phyloP scores from a whole-genome alignment of 2,329 filamentous ascomycete species.

The Dryadomyces sulphureus region DNA sequence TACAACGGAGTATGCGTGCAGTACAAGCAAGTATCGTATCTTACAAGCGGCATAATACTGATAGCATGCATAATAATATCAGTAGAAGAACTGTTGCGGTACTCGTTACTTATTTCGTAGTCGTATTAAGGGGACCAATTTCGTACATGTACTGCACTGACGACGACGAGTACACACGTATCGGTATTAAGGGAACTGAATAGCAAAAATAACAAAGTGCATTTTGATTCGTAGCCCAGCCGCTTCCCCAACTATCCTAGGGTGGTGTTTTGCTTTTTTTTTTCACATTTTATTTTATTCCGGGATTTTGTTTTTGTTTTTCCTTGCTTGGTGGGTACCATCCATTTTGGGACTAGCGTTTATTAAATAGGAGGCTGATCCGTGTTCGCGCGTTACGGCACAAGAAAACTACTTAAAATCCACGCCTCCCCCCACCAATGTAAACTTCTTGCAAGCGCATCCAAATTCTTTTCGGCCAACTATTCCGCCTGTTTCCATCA shows the following conservation, averaged over 20 bases:
- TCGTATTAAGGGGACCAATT: too few relatives aligned
- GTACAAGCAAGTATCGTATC: too few relatives aligned
- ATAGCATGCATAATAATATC: too few relatives aligned
- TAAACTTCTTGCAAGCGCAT: conserved; percentile 20
- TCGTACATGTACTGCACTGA: too few relatives aligned
- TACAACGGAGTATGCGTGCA: too few relatives aligned
- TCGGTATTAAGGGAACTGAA: too few relatives aligned
- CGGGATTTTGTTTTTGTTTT: neutral
- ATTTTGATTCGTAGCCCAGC: neutral
- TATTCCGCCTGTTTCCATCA: conserved; percentile 15
- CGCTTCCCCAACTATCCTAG: neutral
- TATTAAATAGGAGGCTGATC: conserved; percentile 26
- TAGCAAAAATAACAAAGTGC: neutral
- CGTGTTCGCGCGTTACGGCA: conserved; percentile 27
- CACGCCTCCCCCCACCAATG: conserved; percentile 24
- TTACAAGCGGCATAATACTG: too few relatives aligned
- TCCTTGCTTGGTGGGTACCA: conserved; percentile 1
- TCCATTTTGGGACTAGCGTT: conserved; percentile 18
- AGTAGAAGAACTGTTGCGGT: too few relatives aligned
- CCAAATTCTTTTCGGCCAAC: conserved; percentile 22
- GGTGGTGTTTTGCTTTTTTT: neutral
- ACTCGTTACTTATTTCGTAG: too few relatives aligned
- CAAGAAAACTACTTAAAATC: conserved; percentile 43
- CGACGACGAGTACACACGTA: too few relatives aligned
- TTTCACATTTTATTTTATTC: neutral